phyloP scores from a whole-genome alignment of 1,284 basidiomycete genomes.

The Irpex lacteus region DNA sequence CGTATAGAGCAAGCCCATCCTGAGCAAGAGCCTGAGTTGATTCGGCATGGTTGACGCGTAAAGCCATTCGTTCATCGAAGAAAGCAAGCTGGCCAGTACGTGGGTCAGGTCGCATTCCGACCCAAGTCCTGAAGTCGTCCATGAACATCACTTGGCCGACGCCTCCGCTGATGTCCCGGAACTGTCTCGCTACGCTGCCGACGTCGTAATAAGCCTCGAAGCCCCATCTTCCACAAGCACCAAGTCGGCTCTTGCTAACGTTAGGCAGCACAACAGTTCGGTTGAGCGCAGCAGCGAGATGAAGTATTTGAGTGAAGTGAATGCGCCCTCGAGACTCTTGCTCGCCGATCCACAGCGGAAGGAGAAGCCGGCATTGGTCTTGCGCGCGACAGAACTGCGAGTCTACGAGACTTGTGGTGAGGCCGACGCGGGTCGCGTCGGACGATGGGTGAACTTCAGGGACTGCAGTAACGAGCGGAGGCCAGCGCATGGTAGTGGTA shows the following conservation, averaged over 20 bases:
- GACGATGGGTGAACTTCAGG: slow-evolving; percentile 16
- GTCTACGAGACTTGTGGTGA: slow-evolving; percentile 19
- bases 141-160: slow-evolving; percentile 25
- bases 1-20: slow-evolving; percentile 10
- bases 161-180: slow-evolving; percentile 2
- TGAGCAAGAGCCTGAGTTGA: not conserved
- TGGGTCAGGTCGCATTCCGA: slow-evolving; percentile 22
- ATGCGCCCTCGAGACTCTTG: slow-evolving; percentile 48
- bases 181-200: slow-evolving; percentile 20
- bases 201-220: slow-evolving; percentile 46
- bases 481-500: slow-evolving; percentile 11
- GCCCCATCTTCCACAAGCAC: slow-evolving; percentile 41
- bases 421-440: slow-evolving; percentile 8
- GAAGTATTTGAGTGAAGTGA: slow-evolving; percentile 43
- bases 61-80: slow-evolving; percentile 15
- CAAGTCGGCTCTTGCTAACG: slow-evolving; percentile 46
- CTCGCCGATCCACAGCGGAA: slow-evolving; percentile 45
- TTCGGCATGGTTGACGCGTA: not conserved
- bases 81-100: slow-evolving; percentile 26
- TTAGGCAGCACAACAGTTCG: slow-evolving; percentile 53
- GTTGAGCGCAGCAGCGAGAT: slow-evolving; percentile 40
- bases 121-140: slow-evolving; percentile 37
- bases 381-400: slow-evolving; percentile 20
- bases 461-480: slow-evolving; percentile 17
- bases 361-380: slow-evolving; percentile 40